phyloP scores from a whole-genome alignment of 306 rosid species.

The Gastrolobium villosum region DNA sequence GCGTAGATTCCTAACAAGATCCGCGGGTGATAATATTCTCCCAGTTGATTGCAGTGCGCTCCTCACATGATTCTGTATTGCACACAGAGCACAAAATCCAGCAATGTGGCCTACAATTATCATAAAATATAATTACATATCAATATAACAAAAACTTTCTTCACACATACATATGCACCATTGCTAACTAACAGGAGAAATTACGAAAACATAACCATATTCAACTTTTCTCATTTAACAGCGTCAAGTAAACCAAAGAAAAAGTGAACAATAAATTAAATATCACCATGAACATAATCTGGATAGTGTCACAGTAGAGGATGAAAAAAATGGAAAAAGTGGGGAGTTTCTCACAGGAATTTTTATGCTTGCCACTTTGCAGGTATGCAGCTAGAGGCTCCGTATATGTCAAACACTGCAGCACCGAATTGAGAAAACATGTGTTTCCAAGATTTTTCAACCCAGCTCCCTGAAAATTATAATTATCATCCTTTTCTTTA shows the following conservation, averaged over 20 bases:
- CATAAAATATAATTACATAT: constrained; percentile 42
- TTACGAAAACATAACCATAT: neutral
- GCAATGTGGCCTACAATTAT: constrained; percentile 74
- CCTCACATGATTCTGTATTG: constrained; percentile 95
- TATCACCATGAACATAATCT: too few relatives aligned
- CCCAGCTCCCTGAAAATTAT: constrained; percentile 91
- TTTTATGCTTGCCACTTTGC: constrained; percentile 96
- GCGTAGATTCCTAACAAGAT: constrained; percentile 81
- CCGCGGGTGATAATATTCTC: constrained; percentile 79
- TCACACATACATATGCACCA: neutral
- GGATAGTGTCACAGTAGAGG: too few relatives aligned
- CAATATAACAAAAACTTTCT: constrained; percentile 6
- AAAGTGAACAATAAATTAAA: too few relatives aligned
- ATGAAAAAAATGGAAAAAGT: too few relatives aligned
- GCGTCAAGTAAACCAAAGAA: neutral
- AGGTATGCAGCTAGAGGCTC: constrained; percentile 96
- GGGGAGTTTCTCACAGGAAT: constrained; percentile 71
- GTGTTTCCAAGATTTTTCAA: constrained; percentile 91
- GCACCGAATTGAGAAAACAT: constrained; percentile 92
- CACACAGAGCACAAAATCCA: constrained; percentile 98
- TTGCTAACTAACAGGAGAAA: neutral
- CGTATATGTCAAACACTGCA: constrained; percentile 95
- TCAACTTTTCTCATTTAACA: neutral
- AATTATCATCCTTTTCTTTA: constrained; percentile 26
- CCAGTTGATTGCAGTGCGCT: constrained; percentile 87